These are phyloP conservation scores for Plasmodium cynomolgi DNA, from an alignment of 169 alveolate genomes.

Conservation along the genomic window DNA sequence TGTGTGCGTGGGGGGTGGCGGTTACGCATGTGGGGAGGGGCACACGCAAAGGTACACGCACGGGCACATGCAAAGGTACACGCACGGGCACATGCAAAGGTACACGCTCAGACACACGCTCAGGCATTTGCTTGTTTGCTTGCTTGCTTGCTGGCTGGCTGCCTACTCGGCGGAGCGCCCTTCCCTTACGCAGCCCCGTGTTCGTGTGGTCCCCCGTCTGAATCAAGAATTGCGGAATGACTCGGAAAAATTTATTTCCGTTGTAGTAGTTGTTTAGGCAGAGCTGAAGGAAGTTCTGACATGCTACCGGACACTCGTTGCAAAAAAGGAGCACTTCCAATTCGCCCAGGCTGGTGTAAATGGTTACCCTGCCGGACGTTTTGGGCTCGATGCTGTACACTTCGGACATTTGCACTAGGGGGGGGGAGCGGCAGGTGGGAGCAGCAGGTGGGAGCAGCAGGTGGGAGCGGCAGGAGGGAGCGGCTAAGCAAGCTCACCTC, in stretches of 20 bases:
- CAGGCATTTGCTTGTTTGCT: no score
- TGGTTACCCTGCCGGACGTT: slow-evolving; percentile 92
- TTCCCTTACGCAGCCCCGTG: slow-evolving; percentile 83
- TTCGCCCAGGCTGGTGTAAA: slow-evolving; percentile 94
- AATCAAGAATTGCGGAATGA: slow-evolving; percentile 91
- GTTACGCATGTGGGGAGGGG: not conserved
- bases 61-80: not conserved
- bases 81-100: not conserved
- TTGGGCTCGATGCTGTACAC: slow-evolving; percentile 91
- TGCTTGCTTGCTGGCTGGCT: not conserved
- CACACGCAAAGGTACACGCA: not conserved
- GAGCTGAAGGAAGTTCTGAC: slow-evolving; percentile 91
- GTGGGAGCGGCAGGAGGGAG: not conserved
- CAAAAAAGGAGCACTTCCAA: slow-evolving; percentile 93
- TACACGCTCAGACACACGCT: not conserved
- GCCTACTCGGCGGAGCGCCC: not conserved
- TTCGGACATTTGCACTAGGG: slow-evolving; percentile 78
- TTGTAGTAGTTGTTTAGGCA: slow-evolving; percentile 93
- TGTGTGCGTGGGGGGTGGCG: not conserved
- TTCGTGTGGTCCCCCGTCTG: slow-evolving; percentile 92
- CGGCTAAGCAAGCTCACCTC: not conserved
- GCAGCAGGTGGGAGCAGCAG: not conserved
- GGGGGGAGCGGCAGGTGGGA: not conserved
- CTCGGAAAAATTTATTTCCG: slow-evolving; percentile 91
- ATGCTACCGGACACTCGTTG: slow-evolving; percentile 92